phyloP scores from a whole-genome alignment of 352 stramenopile species.

The Saprolegnia parasitica region DNA sequence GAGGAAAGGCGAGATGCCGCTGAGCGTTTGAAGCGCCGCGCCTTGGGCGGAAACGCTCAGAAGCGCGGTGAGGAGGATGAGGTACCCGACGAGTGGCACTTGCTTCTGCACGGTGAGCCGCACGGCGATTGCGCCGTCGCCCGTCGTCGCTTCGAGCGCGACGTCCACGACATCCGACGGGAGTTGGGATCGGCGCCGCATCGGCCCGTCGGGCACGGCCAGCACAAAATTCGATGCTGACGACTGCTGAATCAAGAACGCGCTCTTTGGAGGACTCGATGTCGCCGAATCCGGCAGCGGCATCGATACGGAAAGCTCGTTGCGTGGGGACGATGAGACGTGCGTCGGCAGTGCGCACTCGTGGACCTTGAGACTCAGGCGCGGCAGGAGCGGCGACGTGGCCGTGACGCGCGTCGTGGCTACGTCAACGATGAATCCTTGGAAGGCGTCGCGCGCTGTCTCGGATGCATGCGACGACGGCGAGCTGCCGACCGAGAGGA shows the following conservation, averaged over 20 bases:
- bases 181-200: conserved; percentile 29
- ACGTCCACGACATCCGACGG: conserved; percentile 40
- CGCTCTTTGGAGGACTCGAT: conserved; percentile 7
- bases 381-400: neutral
- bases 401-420: neutral
- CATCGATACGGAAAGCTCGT: conserved; percentile 6
- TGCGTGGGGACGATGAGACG: neutral
- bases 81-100: conserved; percentile 43
- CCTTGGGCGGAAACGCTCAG: conserved; percentile 45
- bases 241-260: conserved; percentile 11
- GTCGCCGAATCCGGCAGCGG: neutral
- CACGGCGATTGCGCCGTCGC: conserved; percentile 31
- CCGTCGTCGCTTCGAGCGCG: conserved; percentile 34
- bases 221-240: conserved; percentile 35
- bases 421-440: conserved; percentile 20
- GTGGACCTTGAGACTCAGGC: neutral
- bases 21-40: conserved; percentile 41
- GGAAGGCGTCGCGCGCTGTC: neutral
- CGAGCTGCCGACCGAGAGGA: neutral
- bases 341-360: neutral
- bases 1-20: conserved; percentile 41
- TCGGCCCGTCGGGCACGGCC: conserved; percentile 33
- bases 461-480: neutral
- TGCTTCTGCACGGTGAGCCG: conserved; percentile 46
- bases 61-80: conserved; percentile 40